Percentiles rank a stretch among this genome's conserved stretches.
Evolutionary conservation across 208 protist species (phyloP).

Genomic region (Acanthamoeba healyi): DNA sequence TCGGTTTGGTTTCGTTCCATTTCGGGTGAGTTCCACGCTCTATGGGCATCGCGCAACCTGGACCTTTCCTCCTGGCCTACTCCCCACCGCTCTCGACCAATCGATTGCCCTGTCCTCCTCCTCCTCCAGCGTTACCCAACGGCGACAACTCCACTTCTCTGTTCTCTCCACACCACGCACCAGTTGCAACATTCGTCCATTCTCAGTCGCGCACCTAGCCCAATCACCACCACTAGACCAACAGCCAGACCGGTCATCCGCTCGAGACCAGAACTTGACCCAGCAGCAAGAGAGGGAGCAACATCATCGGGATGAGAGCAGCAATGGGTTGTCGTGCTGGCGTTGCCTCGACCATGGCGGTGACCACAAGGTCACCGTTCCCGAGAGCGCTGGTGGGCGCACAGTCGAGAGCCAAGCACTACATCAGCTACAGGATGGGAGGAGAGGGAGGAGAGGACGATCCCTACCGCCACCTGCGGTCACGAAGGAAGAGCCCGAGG

Average conservation of each 20-base stretch:
- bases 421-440: background rate
- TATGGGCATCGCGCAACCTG: background rate
- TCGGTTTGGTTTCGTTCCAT: background rate
- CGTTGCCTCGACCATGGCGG: no score
- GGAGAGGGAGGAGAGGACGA: background rate
- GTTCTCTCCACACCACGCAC: no score
- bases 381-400: no score
- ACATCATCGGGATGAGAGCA: background rate
- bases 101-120: background rate
- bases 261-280: no score
- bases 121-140: background rate
- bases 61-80: background rate
- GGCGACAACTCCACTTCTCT: no score
- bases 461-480: slow-evolving; percentile 5
- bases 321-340: background rate
- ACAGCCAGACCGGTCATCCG: no score
- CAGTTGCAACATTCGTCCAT: no score
- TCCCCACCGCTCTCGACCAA: background rate
- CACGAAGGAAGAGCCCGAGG: background rate
- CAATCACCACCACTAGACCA: no score
- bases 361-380: no score
- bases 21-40: background rate
- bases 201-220: no score
- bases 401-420: background rate
- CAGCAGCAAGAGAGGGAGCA: background rate